phyloP scores from a whole-genome alignment of 805 yeast genomes.

The Candida morakotiae region DNA sequence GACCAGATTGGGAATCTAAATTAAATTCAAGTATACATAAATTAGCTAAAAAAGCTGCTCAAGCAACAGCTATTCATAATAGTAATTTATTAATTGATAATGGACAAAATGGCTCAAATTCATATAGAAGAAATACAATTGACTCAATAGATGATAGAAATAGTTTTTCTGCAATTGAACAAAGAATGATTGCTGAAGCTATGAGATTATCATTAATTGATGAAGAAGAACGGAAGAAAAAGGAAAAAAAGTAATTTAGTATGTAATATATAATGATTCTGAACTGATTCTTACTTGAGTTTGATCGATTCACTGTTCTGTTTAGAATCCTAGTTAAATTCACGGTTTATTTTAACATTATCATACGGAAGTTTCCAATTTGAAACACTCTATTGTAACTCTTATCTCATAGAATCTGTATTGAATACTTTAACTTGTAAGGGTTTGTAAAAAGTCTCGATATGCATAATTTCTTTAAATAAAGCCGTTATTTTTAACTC shows the following conservation, averaged over 20 bases:
- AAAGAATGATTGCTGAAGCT: slow-evolving; percentile 82
- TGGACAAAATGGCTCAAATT: slow-evolving; percentile 15
- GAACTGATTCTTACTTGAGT: no score
- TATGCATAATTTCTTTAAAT: no score
- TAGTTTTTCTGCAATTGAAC: slow-evolving; percentile 37
- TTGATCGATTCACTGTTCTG: no score
- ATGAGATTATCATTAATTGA: slow-evolving; percentile 69
- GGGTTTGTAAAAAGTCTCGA: no score
- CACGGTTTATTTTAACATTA: no score
- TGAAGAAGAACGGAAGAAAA: slow-evolving; percentile 50
- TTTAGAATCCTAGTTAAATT: no score
- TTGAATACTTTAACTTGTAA: no score
- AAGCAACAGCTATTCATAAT: slow-evolving; percentile 92
- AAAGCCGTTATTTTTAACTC: no score
- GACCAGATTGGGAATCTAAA: slow-evolving; percentile 91
- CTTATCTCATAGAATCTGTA: no score
- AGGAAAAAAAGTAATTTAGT: neutral
- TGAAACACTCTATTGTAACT: no score
- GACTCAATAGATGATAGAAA: neutral
- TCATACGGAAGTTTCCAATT: no score
- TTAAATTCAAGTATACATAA: slow-evolving; percentile 68
- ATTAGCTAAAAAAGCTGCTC: slow-evolving; percentile 83
- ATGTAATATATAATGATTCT: neutral
- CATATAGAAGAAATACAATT: slow-evolving; percentile 5
- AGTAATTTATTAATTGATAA: slow-evolving; percentile 59